Base-by-base conservation (phyloP, 2,329 filamentous ascomycete species). In the Trichoderma afroharzianum region DNA sequence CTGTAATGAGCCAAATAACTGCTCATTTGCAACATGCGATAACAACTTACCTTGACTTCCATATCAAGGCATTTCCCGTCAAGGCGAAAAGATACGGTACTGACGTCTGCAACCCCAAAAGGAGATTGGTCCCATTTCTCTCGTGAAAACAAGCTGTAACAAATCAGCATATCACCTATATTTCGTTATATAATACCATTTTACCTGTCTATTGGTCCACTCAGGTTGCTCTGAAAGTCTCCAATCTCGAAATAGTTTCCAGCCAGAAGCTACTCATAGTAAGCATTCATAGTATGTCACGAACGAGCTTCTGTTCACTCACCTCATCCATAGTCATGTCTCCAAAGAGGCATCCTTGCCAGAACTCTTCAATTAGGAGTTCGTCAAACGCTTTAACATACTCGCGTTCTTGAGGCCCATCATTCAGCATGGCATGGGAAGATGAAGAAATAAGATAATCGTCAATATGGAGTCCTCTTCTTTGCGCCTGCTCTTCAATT, bases 301-400 rank as follows among this genome's bases (percentile, higher is more conserved):
- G 3, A 53, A 15, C 8, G 6, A 32, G 12, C 26, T 28, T 21
- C 21, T 21, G 18, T 36, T 2, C 2, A 66, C 72, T 68, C 62
- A 76, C 79, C 69, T 81, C 79, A n/a, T 80, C 77, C 68, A 78
- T 78, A 6, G 78, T 80, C 47, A 78, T 33, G 18, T 76, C 77
- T n/a, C 73, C 71, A 21, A 80, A 80, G 1, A 80, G 57, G 1
- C 76, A 64, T 6, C 55, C 71, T 62, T 80, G 79, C 79, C 78
- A 81, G 32, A 76, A 73, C 21, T 80, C 77, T n/a, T 80, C 79
- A 8, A 77, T 66, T 6, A 75, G 43, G 11, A 79, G 57, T 15
- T 75, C 70, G 18, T 78, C 73, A n/a, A 76, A 75, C 61, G 75
- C 61, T 21, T 72, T 68, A 73, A 78, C 73, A 36, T 74, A 76